Conservation (phyloP, 2,329 filamentous ascomycete species). For the Scedosporium aurantiacum region DNA sequence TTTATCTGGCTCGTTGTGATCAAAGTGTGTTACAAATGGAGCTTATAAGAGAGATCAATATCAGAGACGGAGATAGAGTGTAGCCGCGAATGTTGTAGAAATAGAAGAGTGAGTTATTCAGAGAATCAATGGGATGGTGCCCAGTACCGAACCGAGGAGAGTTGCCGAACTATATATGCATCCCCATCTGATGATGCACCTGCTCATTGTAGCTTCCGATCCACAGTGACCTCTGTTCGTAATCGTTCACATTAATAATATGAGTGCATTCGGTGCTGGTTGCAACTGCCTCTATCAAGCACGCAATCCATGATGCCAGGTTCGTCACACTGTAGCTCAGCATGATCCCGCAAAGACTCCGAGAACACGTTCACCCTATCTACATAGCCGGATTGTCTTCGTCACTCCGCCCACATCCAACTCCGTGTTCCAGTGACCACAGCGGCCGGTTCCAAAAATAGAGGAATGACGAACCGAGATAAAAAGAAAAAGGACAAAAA, state of each 20-base stretch:
- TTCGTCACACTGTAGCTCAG: too few species aligned
- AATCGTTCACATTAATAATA: too few species aligned
- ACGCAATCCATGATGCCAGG: too few species aligned
- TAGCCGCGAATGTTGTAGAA: background rate
- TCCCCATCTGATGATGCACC: background rate
- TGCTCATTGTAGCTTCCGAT: background rate
- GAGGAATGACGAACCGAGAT: background rate
- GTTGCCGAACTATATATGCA: background rate
- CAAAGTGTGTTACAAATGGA: background rate
- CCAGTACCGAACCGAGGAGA: background rate
- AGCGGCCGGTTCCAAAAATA: background rate
- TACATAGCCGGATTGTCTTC: too few species aligned
- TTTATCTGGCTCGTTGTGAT: slow-evolving; percentile 16
- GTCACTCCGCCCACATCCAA: background rate
- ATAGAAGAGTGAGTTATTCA: background rate
- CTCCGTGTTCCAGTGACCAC: background rate
- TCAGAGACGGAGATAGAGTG: background rate
- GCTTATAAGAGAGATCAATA: background rate
- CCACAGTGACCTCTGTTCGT: too few species aligned
- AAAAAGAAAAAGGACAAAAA: background rate
- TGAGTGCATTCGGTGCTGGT: too few species aligned
- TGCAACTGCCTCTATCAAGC: too few species aligned
- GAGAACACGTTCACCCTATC: too few species aligned
- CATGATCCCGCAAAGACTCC: too few species aligned
- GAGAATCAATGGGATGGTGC: background rate